Evolutionary conservation across 2,329 filamentous ascomycete species (phyloP), one percentile per base, ranked within the genome.

Genomic region (Colletotrichum chlorophyti): DNA sequence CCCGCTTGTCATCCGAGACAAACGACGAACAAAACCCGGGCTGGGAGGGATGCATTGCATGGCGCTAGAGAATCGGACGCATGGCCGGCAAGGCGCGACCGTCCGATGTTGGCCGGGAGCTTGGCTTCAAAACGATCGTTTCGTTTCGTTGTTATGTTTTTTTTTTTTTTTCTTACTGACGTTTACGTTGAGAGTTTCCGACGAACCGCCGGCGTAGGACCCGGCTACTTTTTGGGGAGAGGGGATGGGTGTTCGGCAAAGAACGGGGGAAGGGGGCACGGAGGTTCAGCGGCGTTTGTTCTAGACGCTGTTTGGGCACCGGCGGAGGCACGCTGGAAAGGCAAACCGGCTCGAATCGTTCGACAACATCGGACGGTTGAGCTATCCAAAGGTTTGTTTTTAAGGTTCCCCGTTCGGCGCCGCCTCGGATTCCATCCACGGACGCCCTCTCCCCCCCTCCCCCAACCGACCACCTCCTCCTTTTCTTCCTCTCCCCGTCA

Each of bases 11-110:
- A 19, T 9, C n/a, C 21, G 50, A 59, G 50, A 59, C 55, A 59
- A 38, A 26, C 14, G 37, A 59, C 55, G 55, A 59, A 37, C 50
- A 54, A 54, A 59, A 59, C n/a, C 55, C 55, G 55, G 55, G 37
- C 23, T 24, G 34, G 40, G 35, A 17, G 54, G 24, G n/a, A n/a
- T n/a, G n/a, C n/a, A n/a, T n/a, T n/a, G 48, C 12, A 32, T 31
- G n/a, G 19, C 41, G 55, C 55, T 48, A 53, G 40, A 34, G 38
- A 57, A 51, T 26, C 26, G 35, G 26, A 10, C 7, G 4, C 10
- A 11, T 29, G 24, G 31, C 24, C 46, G 6, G 34, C 34, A 37
- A 31, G 24, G 9, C 14, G 15, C 12, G n/a, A n/a, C n/a, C n/a
- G n/a, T n/a, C n/a, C n/a, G n/a, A 7, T 9, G 21, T 26, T 21